Percentiles rank a stretch among this genome's conserved stretches.
These are phyloP conservation scores for button mushroom (Agaricus bisporus) DNA, from an alignment of 768 basidiomycete species.

Conservation along the genomic window DNA sequence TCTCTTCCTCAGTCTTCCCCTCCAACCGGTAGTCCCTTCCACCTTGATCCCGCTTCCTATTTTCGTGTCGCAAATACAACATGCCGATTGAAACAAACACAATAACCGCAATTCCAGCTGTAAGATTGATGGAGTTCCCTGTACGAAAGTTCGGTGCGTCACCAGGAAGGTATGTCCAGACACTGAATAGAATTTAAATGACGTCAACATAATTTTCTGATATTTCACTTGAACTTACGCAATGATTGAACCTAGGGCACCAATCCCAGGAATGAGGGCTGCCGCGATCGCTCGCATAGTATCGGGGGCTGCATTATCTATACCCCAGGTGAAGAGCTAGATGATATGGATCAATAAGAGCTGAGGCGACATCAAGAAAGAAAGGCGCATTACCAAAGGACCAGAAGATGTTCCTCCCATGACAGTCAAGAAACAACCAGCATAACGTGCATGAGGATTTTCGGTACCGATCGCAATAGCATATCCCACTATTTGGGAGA, in stretches of 20 bases:
- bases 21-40: conserved; percentile 34
- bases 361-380: background rate
- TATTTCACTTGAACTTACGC: conserved; percentile 23
- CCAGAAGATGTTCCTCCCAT: conserved; percentile 33
- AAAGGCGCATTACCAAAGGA: conserved; percentile 22
- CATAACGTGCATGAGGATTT: conserved; percentile 39
- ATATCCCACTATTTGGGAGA: conserved; percentile 37
- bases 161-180: conserved; percentile 40
- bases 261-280: conserved; percentile 39
- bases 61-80: conserved; percentile 35
- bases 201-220: background rate
- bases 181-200: conserved; percentile 18
- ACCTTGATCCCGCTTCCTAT: conserved; percentile 34
- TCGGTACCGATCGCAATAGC: conserved; percentile 35
- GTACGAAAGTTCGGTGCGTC: conserved; percentile 42
- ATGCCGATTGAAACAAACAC: conserved; percentile 18
- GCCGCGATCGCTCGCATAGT: conserved; percentile 40
- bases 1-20: conserved; percentile 30
- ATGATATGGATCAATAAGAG: background rate
- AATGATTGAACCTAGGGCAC: conserved; percentile 37
- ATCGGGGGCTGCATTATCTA: conserved; percentile 44
- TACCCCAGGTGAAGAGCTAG: conserved; percentile 38
- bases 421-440: conserved; percentile 38
- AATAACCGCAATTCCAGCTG: conserved; percentile 27
- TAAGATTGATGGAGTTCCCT: conserved; percentile 40